Conservation (phyloP, 1,284 basidiomycete species). For the Gyrodon tennesseensis region DNA sequence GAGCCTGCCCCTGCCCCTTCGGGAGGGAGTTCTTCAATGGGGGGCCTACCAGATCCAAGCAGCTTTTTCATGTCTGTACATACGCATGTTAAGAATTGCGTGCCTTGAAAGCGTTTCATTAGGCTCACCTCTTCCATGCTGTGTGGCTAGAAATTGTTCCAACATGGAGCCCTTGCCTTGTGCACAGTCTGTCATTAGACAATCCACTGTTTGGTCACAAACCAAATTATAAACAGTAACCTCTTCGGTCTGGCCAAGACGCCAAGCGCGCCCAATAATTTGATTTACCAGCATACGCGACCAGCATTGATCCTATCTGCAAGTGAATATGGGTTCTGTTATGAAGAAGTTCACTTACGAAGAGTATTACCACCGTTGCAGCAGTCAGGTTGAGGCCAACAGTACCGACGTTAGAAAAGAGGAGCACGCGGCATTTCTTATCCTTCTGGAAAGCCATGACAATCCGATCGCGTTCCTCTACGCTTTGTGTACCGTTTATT, state of each 20-base stretch:
- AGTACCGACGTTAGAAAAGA: conserved; percentile 19
- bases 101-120: too few relatives aligned
- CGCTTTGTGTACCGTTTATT: conserved; percentile 16
- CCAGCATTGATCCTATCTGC: too few relatives aligned
- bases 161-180: too few relatives aligned
- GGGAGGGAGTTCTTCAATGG: too few relatives aligned
- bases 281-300: conserved; percentile 13
- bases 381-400: conserved; percentile 23
- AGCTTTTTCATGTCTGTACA: too few relatives aligned
- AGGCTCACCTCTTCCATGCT: too few relatives aligned
- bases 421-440: conserved; percentile 9
- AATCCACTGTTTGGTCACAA: conserved; percentile 23
- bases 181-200: conserved; percentile 17
- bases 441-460: conserved; percentile 11
- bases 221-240: conserved; percentile 19
- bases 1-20: too few relatives aligned
- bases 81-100: too few relatives aligned
- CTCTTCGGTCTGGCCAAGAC: conserved; percentile 19
- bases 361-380: conserved; percentile 22
- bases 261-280: conserved; percentile 23
- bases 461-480: conserved; percentile 4
- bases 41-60: too few relatives aligned
- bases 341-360: conserved; percentile 6
- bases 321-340: too few relatives aligned
- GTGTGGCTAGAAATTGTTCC: too few relatives aligned